Evolutionary conservation across 257 asterid genomes (phyloP).

Genomic region (Jacaranda copaia): DNA sequence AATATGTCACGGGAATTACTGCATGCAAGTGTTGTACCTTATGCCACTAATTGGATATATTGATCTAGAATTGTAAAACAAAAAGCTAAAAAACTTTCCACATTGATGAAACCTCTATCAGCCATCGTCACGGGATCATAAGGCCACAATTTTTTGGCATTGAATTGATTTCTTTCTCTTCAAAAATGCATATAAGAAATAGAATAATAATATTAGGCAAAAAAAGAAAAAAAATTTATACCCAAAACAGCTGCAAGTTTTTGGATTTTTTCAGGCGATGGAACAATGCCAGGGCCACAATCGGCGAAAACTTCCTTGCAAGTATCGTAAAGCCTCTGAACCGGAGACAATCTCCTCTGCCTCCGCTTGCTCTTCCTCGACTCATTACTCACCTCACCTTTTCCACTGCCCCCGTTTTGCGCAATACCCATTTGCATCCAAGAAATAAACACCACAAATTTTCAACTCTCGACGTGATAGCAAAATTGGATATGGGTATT

Average conservation of each 20-base stretch:
- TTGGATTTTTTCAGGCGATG: conserved; percentile 68
- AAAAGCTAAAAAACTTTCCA: too few species aligned
- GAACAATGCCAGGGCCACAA: conserved; percentile 87
- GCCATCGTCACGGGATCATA: too few species aligned
- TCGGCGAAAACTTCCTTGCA: conserved; percentile 79
- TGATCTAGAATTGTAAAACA: too few species aligned
- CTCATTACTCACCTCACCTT: conserved; percentile 34
- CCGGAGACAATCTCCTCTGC: conserved; percentile 50
- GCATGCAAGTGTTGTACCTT: too few species aligned
- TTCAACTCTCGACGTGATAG: too few species aligned
- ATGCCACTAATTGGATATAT: too few species aligned
- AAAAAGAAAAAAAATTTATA: conserved; percentile 33
- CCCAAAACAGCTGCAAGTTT: conserved; percentile 77
- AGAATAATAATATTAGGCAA: background rate
- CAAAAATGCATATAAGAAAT: conserved; percentile 30
- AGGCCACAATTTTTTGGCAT: too few species aligned
- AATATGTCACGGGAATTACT: too few species aligned
- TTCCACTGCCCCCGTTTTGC: conserved; percentile 55
- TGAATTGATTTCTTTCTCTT: background rate
- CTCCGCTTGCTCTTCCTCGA: conserved; percentile 56
- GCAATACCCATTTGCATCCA: conserved; percentile 74
- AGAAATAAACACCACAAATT: background rate
- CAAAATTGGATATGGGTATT: too few species aligned
- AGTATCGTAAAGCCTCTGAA: conserved; percentile 76
- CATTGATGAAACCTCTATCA: too few species aligned